Conservation (phyloP, 345 rosid genomes). For the Kandelia obovata region DNA sequence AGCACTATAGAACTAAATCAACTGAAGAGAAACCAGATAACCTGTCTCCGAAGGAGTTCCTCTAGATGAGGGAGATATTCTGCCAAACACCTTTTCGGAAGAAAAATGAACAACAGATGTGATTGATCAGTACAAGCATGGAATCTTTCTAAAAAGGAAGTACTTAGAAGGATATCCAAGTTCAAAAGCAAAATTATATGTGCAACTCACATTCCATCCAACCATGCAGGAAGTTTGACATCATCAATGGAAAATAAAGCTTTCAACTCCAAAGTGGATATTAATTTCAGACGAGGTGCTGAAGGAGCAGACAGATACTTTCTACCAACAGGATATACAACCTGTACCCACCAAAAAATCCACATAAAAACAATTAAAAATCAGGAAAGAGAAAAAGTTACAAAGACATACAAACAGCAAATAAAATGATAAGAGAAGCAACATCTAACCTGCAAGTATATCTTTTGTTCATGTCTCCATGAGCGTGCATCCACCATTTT, state of each 20-base stretch:
- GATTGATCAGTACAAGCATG: slow-evolving; percentile 17
- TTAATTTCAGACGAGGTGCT: slow-evolving; percentile 78
- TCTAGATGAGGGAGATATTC: slow-evolving; percentile 98
- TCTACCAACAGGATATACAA: slow-evolving; percentile 69
- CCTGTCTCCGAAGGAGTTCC: slow-evolving; percentile 80
- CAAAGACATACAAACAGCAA: background rate
- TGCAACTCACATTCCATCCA: slow-evolving; percentile 75
- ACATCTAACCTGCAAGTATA: slow-evolving; percentile 71
- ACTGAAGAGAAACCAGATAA: slow-evolving; percentile 23
- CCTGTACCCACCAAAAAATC: slow-evolving; percentile 44
- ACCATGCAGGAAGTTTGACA: slow-evolving; percentile 92
- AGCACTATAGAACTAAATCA: slow-evolving; percentile 11
- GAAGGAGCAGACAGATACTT: slow-evolving; percentile 67
- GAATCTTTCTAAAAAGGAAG: background rate
- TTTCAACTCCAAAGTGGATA: slow-evolving; percentile 66
- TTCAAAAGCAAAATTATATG: background rate
- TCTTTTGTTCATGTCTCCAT: slow-evolving; percentile 87
- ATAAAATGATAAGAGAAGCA: slow-evolving; percentile 16
- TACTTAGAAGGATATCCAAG: background rate
- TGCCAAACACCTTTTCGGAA: slow-evolving; percentile 81
- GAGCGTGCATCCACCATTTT: slow-evolving; percentile 79
- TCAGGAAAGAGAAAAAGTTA: background rate
- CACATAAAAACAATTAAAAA: background rate
- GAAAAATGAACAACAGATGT: slow-evolving; percentile 11
- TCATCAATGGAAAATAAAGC: slow-evolving; percentile 68